These are phyloP conservation scores for Physcomitrium patens DNA, from an alignment of 225 moss, liverwort and hornwort species.

Conservation along the genomic window DNA sequence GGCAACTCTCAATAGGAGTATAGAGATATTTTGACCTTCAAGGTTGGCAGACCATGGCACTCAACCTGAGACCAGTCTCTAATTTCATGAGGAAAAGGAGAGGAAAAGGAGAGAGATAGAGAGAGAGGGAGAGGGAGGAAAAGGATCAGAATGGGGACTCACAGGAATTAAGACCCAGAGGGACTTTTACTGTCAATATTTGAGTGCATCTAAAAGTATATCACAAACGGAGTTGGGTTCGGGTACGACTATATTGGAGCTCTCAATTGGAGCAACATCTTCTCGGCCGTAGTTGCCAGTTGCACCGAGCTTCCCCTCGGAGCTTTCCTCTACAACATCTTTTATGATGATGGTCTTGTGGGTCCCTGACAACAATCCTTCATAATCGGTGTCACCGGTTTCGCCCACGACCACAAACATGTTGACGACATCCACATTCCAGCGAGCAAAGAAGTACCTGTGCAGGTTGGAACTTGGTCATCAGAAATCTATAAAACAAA, in stretches of 20 bases:
- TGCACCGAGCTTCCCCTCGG: slow-evolving; percentile 41
- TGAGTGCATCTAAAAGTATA: slow-evolving; percentile 36
- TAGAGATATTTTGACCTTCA: slow-evolving; percentile 16
- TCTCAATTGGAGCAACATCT: slow-evolving; percentile 46
- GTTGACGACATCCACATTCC: slow-evolving; percentile 55
- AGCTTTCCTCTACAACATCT: slow-evolving; percentile 40
- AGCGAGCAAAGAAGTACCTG: slow-evolving; percentile 59
- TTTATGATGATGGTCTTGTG: slow-evolving; percentile 45
- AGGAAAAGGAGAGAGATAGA: too few relatives aligned
- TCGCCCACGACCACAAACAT: slow-evolving; percentile 54
- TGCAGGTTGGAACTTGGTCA: background rate
- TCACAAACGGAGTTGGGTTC: slow-evolving; percentile 29
- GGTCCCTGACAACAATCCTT: slow-evolving; percentile 49
- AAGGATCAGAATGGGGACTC: slow-evolving; percentile 19
- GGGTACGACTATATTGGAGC: slow-evolving; percentile 37
- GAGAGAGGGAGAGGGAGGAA: background rate
- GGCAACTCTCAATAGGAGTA: slow-evolving; percentile 21
- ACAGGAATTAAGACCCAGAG: background rate
- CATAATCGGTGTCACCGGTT: slow-evolving; percentile 52
- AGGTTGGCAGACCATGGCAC: slow-evolving; percentile 24
- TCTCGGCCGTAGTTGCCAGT: slow-evolving; percentile 40
- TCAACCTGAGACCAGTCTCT: slow-evolving; percentile 15
- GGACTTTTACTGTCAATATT: slow-evolving; percentile 9
- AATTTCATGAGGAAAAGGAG: background rate
- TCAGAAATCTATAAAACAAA: background rate